phyloP scores from a whole-genome alignment of 331 rosid genomes.

The Quercus tomentella region DNA sequence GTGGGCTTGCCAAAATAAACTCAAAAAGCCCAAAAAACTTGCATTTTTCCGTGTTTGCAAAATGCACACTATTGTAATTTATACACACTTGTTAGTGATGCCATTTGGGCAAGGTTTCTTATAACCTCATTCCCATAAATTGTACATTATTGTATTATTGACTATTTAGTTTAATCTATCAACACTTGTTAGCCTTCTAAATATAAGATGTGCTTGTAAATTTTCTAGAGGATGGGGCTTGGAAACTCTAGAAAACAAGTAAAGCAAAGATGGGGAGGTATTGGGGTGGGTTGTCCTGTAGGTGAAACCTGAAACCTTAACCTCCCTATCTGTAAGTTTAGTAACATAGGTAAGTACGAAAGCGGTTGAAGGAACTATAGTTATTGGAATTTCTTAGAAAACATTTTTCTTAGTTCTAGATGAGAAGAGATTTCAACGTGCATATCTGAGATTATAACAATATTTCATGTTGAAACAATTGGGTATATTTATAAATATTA shows the following conservation, averaged over 20 bases:
- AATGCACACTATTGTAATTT: too few relatives aligned
- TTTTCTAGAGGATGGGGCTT: neutral
- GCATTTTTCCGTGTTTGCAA: too few relatives aligned
- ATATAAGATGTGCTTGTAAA: neutral
- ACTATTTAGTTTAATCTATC: neutral
- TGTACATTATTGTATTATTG: neutral
- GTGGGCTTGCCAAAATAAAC: too few relatives aligned
- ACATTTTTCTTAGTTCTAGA: neutral
- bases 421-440: neutral
- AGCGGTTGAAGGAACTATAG: neutral
- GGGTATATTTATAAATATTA: neutral
- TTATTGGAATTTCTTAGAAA: neutral
- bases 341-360: neutral
- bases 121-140: too few relatives aligned
- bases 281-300: neutral
- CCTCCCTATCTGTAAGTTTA: too few relatives aligned
- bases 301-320: neutral
- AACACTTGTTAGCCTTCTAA: too few relatives aligned
- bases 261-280: neutral
- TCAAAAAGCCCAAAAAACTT: too few relatives aligned
- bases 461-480: neutral
- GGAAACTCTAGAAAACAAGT: neutral
- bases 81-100: too few relatives aligned
- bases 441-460: neutral
- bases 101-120: too few relatives aligned